A percentile compares a stretch with the other conserved stretches of the same genome.
Conservation (phyloP, 768 basidiomycete species). For the Termitomyces sp. region DNA sequence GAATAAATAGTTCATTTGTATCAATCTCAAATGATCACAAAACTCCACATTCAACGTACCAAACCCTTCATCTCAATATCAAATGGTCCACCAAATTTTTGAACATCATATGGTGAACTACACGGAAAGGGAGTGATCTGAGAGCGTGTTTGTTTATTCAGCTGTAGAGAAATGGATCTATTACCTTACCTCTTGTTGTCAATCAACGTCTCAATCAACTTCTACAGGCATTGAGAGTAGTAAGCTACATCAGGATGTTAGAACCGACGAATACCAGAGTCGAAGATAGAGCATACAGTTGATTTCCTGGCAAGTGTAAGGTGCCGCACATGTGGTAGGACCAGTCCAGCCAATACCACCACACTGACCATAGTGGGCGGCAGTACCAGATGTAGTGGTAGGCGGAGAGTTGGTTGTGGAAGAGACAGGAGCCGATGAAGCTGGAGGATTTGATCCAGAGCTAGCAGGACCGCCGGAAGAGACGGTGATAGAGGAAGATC, state of each 20-base stretch:
- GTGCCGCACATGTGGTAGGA: neutral
- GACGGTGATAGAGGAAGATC: slow-evolving; percentile 17
- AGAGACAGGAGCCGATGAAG: too few relatives aligned
- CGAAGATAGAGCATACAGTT: neutral
- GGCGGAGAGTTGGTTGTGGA: neutral
- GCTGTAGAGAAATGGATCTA: neutral
- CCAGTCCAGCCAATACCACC: slow-evolving; percentile 1
- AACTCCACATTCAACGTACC: neutral
- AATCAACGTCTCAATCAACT: neutral
- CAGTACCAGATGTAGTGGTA: neutral
- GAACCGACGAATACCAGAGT: neutral
- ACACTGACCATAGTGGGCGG: neutral
- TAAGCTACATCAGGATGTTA: neutral
- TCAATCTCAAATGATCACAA: neutral
- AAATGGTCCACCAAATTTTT: neutral
- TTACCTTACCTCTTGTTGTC: neutral
- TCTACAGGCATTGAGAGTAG: neutral
- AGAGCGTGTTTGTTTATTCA: neutral
- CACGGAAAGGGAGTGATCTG: neutral
- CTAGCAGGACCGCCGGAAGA: neutral
- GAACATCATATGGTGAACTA: neutral
- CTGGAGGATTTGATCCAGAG: neutral
- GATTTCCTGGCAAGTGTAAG: neutral
- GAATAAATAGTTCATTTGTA: neutral
- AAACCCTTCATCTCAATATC: neutral